phyloP scores from a whole-genome alignment of 352 stramenopile species.

The Phytophthora pini region DNA sequence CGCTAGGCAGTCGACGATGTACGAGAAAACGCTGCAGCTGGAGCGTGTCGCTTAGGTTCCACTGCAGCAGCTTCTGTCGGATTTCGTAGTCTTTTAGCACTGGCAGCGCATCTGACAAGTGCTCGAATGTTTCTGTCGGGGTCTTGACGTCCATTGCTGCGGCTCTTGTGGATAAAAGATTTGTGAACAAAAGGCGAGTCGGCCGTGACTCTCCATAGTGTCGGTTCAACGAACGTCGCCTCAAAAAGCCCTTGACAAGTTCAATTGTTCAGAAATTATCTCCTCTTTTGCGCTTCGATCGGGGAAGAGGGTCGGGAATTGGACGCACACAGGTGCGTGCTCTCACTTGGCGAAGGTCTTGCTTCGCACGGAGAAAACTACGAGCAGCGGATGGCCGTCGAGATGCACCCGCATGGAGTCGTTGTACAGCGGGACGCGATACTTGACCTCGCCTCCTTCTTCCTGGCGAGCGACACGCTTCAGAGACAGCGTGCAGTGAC shows the following conservation, averaged over 20 bases:
- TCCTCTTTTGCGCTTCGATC: conserved; percentile 29
- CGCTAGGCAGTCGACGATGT: conserved; percentile 43
- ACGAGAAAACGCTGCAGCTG: conserved; percentile 71
- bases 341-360: conserved; percentile 86
- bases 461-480: conserved; percentile 77
- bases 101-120: conserved; percentile 54
- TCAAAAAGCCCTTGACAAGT: conserved; percentile 8
- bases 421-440: conserved; percentile 79
- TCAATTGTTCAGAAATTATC: conserved; percentile 35
- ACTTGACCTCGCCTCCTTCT: conserved; percentile 76
- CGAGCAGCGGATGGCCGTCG: conserved; percentile 69
- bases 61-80: conserved; percentile 82
- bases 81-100: conserved; percentile 53
- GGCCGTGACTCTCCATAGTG: conserved; percentile 22
- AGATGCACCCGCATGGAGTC: conserved; percentile 83
- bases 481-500: conserved; percentile 83
- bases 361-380: conserved; percentile 80
- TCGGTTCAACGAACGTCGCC: neutral
- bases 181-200: conserved; percentile 18
- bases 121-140: conserved; percentile 42
- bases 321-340: conserved; percentile 31
- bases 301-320: conserved; percentile 18
- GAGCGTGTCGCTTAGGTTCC: conserved; percentile 71
- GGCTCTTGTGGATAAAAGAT: conserved; percentile 18
- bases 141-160: conserved; percentile 7